phyloP scores from a whole-genome alignment of 768 basidiomycete species.

The Mycena kentingensis region DNA sequence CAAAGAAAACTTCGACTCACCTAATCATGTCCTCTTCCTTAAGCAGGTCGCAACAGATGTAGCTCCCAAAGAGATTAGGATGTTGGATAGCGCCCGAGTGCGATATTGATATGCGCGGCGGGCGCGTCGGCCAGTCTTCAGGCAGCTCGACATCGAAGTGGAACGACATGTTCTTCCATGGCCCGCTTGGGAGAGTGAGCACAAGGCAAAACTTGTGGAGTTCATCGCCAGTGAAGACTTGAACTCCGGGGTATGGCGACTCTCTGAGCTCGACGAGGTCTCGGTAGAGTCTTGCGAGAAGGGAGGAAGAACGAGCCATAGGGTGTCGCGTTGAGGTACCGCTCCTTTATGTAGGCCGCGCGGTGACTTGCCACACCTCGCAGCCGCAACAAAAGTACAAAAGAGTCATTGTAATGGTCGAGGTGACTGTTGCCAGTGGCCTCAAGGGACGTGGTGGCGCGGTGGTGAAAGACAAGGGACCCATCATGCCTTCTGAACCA shows the following conservation, averaged over 20 bases:
- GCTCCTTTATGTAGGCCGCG: not conserved
- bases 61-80: slow-evolving; percentile 41
- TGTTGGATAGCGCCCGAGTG: slow-evolving; percentile 35
- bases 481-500: slow-evolving; percentile 11
- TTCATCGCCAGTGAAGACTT: slow-evolving; percentile 44
- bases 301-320: slow-evolving; percentile 14
- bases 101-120: not conserved
- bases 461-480: too few relatives aligned
- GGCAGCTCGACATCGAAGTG: slow-evolving; percentile 39
- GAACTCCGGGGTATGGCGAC: slow-evolving; percentile 46
- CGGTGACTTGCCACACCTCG: too few relatives aligned
- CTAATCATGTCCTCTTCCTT: slow-evolving; percentile 28
- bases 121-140: not conserved
- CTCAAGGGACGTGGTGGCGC: too few relatives aligned
- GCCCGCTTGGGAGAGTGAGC: slow-evolving; percentile 46
- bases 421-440: too few relatives aligned
- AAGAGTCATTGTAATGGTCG: not conserved
- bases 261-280: slow-evolving; percentile 45
- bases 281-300: slow-evolving; percentile 39
- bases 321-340: not conserved
- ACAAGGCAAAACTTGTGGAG: slow-evolving; percentile 45
- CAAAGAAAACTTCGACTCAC: too few relatives aligned
- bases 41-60: slow-evolving; percentile 47
- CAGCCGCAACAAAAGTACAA: too few relatives aligned
- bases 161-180: slow-evolving; percentile 44